A percentile compares a stretch with the other conserved stretches of the same genome.
Evolutionary conservation across 345 rosid genomes (phyloP).

Genomic region (Litchi chinensis): DNA sequence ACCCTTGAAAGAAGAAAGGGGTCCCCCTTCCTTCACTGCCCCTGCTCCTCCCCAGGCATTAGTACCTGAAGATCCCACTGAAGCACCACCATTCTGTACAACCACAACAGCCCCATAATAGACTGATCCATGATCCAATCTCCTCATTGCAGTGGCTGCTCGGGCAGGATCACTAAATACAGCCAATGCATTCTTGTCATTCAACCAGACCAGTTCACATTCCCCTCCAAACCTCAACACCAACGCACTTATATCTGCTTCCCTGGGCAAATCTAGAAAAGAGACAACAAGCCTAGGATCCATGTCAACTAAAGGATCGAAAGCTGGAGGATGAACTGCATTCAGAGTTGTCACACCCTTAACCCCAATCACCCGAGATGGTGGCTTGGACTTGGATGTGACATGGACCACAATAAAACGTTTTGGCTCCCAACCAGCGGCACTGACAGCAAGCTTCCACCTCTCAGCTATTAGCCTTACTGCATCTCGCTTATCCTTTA

Average conservation of each 20-base stretch:
- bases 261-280: slow-evolving; percentile 87
- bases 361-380: slow-evolving; percentile 70
- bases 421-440: slow-evolving; percentile 96
- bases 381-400: slow-evolving; percentile 77
- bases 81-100: slow-evolving; percentile 45
- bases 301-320: slow-evolving; percentile 88
- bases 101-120: slow-evolving; percentile 73
- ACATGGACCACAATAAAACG: slow-evolving; percentile 78
- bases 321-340: slow-evolving; percentile 53
- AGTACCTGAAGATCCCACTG: slow-evolving; percentile 33
- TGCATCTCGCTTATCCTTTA: slow-evolving; percentile 90
- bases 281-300: slow-evolving; percentile 93
- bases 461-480: slow-evolving; percentile 88
- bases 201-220: slow-evolving; percentile 91
- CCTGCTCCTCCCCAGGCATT: slow-evolving; percentile 68
- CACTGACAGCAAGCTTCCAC: slow-evolving; percentile 81
- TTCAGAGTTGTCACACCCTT: slow-evolving; percentile 54
- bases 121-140: slow-evolving; percentile 85
- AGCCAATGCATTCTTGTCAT: slow-evolving; percentile 91
- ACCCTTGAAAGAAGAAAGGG: slow-evolving; percentile 37
- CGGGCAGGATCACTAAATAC: slow-evolving; percentile 87
- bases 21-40: slow-evolving; percentile 36
- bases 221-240: slow-evolving; percentile 96
- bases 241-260: slow-evolving; percentile 76
- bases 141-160: slow-evolving; percentile 99